Evolutionary conservation across 345 rosid genomes (phyloP).

Genomic region (Euphorbia pulcherrima): DNA sequence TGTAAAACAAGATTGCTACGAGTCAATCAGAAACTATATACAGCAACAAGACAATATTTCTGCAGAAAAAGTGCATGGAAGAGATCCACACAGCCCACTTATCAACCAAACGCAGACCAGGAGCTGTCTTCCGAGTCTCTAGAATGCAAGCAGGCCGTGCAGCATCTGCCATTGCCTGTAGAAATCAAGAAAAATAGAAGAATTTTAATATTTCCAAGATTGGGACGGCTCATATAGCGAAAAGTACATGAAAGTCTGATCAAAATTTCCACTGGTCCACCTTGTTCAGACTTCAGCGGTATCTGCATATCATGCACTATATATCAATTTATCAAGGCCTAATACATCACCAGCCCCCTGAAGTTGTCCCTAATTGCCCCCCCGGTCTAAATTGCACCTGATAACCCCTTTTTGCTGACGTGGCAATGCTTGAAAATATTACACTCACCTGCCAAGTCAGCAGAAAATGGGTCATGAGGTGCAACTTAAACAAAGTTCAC

Average conservation of each 20-base stretch:
- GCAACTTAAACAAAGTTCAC: too few relatives aligned
- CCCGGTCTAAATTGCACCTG: too few relatives aligned
- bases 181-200: constrained; percentile 15
- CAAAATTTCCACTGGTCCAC: neutral
- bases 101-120: constrained; percentile 83
- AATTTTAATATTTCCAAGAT: neutral
- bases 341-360: too few relatives aligned
- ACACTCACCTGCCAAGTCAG: too few relatives aligned
- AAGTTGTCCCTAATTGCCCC: too few relatives aligned
- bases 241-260: neutral
- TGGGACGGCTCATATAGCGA: constrained; percentile 4
- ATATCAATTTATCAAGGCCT: neutral
- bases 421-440: too few relatives aligned
- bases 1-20: constrained; percentile 29
- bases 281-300: neutral
- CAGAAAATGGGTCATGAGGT: too few relatives aligned
- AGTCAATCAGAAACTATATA: constrained; percentile 26
- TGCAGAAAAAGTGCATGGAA: constrained; percentile 20
- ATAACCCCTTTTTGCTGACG: too few relatives aligned
- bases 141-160: constrained; percentile 78
- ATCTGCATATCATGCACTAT: neutral
- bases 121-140: constrained; percentile 96
- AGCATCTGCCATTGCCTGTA: constrained; percentile 91
- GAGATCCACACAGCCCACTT: constrained; percentile 81
- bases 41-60: neutral